These are phyloP conservation scores for Ogataea glucozyma DNA, from an alignment of 805 yeast species.

Conservation along the genomic window DNA sequence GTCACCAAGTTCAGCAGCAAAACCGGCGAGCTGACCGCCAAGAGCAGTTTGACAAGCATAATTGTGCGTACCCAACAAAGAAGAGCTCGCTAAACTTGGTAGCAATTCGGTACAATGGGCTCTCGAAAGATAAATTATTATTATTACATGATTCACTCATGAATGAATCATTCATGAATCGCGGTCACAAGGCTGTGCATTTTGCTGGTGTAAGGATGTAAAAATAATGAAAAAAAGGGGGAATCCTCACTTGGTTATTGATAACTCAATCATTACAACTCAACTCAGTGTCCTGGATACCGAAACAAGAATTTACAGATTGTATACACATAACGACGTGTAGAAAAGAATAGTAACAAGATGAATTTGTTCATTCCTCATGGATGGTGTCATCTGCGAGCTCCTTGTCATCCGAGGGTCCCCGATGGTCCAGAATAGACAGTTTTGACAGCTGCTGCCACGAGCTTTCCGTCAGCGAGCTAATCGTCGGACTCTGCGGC, in stretches of 20 bases:
- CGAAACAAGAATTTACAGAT: neutral
- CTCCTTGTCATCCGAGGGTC: neutral
- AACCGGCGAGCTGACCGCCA: neutral
- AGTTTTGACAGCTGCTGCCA: slow-evolving; percentile 10
- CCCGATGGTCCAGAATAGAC: slow-evolving; percentile 5
- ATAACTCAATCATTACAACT: too few relatives aligned
- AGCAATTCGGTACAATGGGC: too few relatives aligned
- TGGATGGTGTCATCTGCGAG: neutral
- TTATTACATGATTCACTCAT: too few relatives aligned
- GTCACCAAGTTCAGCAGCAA: slow-evolving; percentile 7
- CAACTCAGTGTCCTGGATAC: too few relatives aligned
- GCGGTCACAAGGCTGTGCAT: too few relatives aligned
- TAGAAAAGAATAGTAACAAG: neutral
- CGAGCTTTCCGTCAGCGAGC: slow-evolving; percentile 9
- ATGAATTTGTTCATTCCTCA: neutral
- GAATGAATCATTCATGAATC: too few relatives aligned
- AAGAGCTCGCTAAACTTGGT: neutral
- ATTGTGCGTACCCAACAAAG: neutral
- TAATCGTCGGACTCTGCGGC: slow-evolving; percentile 13
- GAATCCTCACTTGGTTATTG: too few relatives aligned
- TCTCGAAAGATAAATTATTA: too few relatives aligned
- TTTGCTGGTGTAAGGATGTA: too few relatives aligned
- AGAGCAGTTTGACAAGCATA: neutral
- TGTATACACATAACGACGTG: neutral
- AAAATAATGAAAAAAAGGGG: too few relatives aligned